Evolutionary conservation across 305 asterid species (phyloP).

Genomic region (Fraxinus floribunda): DNA sequence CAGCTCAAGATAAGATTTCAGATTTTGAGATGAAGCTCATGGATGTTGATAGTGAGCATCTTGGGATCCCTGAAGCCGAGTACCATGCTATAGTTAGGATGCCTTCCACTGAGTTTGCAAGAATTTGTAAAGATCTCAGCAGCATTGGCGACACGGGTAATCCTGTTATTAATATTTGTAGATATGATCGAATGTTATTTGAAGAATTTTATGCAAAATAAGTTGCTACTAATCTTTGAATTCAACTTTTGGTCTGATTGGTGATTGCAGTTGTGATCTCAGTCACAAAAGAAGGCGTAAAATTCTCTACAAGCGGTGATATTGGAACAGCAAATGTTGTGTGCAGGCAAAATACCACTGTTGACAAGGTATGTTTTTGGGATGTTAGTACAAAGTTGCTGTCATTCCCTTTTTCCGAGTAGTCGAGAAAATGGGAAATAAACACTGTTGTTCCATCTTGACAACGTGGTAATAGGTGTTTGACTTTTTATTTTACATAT

Average conservation of each 20-base stretch:
- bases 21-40: conserved; percentile 95
- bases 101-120: conserved; percentile 89
- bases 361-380: conserved; percentile 61
- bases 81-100: conserved; percentile 88
- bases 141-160: conserved; percentile 93
- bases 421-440: background rate
- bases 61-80: conserved; percentile 90
- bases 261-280: conserved; percentile 75
- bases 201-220: background rate
- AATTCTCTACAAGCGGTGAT: conserved; percentile 93
- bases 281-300: conserved; percentile 95
- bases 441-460: background rate
- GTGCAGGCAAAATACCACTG: conserved; percentile 85
- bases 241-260: background rate
- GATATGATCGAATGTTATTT: background rate
- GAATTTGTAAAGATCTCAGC: conserved; percentile 87
- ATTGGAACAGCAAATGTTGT: conserved; percentile 85
- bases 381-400: background rate
- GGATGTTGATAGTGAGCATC: conserved; percentile 92
- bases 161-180: background rate
- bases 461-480: background rate
- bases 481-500: background rate
- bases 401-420: background rate
- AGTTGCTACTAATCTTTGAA: background rate
- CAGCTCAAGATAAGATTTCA: conserved; percentile 91